Conservation (phyloP, 202 grass and related monocot genomes). For the Bolboschoenoplectus hybrid region DNA sequence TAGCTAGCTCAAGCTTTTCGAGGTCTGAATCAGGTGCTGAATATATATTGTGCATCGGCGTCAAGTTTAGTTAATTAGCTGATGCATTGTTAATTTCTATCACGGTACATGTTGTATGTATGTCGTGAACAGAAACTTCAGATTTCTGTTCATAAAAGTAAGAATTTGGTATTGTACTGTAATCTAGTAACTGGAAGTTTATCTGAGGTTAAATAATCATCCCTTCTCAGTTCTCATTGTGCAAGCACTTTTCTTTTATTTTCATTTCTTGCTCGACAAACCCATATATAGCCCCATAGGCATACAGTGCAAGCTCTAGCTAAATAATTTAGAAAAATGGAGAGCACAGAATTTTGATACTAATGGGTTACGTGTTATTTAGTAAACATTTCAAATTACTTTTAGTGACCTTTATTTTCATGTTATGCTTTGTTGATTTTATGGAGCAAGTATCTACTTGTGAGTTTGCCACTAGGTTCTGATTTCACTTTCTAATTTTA, state of each 20-base stretch:
- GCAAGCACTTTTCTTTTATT: not conserved
- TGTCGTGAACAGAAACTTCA: not conserved
- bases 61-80: not conserved
- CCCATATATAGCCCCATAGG: too few relatives aligned
- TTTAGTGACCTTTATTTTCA: too few relatives aligned
- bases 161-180: not conserved
- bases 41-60: not conserved
- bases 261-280: not conserved
- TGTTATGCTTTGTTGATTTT: too few relatives aligned
- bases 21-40: not conserved
- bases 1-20: constrained; percentile 39
- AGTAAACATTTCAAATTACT: too few relatives aligned
- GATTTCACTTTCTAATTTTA: too few relatives aligned
- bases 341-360: too few relatives aligned
- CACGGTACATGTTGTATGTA: not conserved
- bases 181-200: not conserved
- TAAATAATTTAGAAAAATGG: too few relatives aligned
- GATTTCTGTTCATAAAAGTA: not conserved
- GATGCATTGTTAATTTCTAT: not conserved
- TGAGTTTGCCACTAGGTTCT: too few relatives aligned
- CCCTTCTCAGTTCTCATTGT: not conserved
- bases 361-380: too few relatives aligned
- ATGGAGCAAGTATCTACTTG: too few relatives aligned
- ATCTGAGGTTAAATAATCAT: not conserved
- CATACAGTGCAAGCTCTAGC: not conserved